These are phyloP conservation scores for Aeminium ludgeri DNA, from an alignment of 495 filamentous ascomycete species.

Conservation along the genomic window DNA sequence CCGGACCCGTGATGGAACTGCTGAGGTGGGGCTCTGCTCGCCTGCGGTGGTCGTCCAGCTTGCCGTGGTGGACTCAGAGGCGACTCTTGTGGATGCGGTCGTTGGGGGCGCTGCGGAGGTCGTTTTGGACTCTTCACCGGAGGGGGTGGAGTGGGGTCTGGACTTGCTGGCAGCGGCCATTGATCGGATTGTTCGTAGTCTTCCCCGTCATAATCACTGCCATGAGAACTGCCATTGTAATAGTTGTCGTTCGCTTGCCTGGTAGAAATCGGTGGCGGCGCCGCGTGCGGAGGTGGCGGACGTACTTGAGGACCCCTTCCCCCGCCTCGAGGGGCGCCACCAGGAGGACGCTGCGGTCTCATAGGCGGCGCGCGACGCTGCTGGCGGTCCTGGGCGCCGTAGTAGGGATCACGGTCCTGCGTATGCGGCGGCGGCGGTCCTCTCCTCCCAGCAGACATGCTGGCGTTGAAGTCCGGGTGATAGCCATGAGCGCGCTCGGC, in stretches of 20 bases:
- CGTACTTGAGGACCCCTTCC: constrained; percentile 1
- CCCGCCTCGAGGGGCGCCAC: not conserved
- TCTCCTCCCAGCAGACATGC: not conserved
- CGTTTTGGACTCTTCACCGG: not conserved
- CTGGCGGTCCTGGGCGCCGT: not conserved
- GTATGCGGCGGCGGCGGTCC: constrained; percentile 3
- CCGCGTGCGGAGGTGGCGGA: constrained; percentile 1
- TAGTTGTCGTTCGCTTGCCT: not conserved
- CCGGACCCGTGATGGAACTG: constrained; percentile 7
- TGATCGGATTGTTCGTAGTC: constrained; percentile 8
- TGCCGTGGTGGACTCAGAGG: constrained; percentile 3
- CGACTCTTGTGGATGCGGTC: constrained; percentile 5
- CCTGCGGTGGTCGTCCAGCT: constrained; percentile 3
- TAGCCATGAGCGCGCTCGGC: not conserved
- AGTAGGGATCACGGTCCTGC: no score
- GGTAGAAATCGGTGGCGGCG: not conserved
- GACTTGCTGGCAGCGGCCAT: constrained; percentile 10
- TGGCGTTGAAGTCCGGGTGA: not conserved
- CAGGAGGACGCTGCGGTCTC: not conserved
- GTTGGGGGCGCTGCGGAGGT: constrained; percentile 12
- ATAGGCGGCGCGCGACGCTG: constrained; percentile 1
- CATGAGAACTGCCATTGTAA: constrained; percentile 1
- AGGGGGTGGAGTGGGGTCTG: not conserved
- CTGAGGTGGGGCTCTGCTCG: constrained; percentile 2
- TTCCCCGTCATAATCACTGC: constrained; percentile 12